These are phyloP conservation scores for Mycena floridula DNA, from an alignment of 768 basidiomycete species.

Conservation along the genomic window DNA sequence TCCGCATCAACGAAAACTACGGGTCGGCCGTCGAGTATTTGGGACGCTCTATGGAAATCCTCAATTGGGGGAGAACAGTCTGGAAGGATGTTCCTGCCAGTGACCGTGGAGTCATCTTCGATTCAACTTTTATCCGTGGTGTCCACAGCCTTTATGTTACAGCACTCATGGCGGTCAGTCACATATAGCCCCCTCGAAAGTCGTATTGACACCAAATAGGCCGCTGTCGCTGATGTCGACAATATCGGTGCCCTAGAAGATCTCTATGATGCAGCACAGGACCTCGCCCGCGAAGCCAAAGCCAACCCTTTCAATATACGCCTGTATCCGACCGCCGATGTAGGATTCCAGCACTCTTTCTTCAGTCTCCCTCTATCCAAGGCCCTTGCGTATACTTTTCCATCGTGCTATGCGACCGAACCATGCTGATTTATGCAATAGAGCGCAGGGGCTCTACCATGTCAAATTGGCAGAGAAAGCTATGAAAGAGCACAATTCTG, in stretches of 20 bases:
- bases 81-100: constrained; percentile 32
- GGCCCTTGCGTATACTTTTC: neutral
- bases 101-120: constrained; percentile 38
- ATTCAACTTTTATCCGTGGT: constrained; percentile 33
- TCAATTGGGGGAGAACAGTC: constrained; percentile 33
- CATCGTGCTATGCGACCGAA: neutral
- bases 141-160: constrained; percentile 29
- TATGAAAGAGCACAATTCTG: constrained; percentile 11
- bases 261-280: neutral
- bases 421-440: constrained; percentile 18
- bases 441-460: constrained; percentile 22
- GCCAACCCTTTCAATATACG: constrained; percentile 7
- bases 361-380: constrained; percentile 13
- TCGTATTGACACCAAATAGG: too few species aligned
- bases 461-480: constrained; percentile 13
- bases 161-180: constrained; percentile 27
- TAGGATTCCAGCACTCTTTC: constrained; percentile 24
- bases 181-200: too few species aligned
- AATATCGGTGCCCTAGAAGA: neutral
- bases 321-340: constrained; percentile 3
- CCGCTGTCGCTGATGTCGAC: too few species aligned
- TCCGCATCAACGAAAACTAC: constrained; percentile 9
- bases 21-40: constrained; percentile 26
- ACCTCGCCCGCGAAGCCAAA: neutral
- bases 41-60: constrained; percentile 28